phyloP scores from a whole-genome alignment of 2,329 filamentous ascomycete genomes.

The Emmonsiellopsis sp. region DNA sequence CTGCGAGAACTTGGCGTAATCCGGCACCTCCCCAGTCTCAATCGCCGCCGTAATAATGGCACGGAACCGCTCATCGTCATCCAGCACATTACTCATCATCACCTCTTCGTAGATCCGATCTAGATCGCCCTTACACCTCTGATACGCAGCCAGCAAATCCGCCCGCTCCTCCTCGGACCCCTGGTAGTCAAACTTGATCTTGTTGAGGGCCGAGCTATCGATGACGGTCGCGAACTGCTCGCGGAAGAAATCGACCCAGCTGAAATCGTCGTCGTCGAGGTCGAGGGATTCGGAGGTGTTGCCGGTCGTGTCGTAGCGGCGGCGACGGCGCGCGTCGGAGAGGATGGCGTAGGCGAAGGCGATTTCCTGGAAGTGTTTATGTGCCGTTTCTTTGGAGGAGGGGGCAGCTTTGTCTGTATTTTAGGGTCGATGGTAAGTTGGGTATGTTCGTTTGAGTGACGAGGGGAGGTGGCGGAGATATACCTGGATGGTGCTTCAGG shows the following conservation, averaged over 20 bases:
- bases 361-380: constrained; percentile 76
- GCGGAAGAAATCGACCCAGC: constrained; percentile 84
- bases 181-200: constrained; percentile 71
- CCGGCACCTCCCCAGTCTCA: constrained; percentile 53
- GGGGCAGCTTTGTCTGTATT: constrained; percentile 62
- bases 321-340: constrained; percentile 68
- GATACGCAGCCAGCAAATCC: constrained; percentile 70
- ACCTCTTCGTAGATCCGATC: constrained; percentile 67
- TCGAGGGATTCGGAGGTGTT: constrained; percentile 74
- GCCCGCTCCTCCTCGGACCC: constrained; percentile 73
- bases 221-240: constrained; percentile 73
- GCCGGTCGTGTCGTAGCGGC: constrained; percentile 82
- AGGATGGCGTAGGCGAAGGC: constrained; percentile 92
- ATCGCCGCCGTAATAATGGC: constrained; percentile 75
- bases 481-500: constrained; percentile 77
- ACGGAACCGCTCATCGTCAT: constrained; percentile 80
- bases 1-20: constrained; percentile 59
- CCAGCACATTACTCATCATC: constrained; percentile 74
- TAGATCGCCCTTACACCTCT: constrained; percentile 63
- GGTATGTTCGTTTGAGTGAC: background rate
- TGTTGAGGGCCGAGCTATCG: constrained; percentile 61
- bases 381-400: constrained; percentile 60
- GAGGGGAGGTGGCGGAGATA: constrained; percentile 9
- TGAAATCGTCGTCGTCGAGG: constrained; percentile 62
- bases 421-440: background rate